Percentiles rank a stretch among this genome's conserved stretches.
Evolutionary conservation across 768 basidiomycete species (phyloP).

Genomic region (Mrakia hoshinonis): DNA sequence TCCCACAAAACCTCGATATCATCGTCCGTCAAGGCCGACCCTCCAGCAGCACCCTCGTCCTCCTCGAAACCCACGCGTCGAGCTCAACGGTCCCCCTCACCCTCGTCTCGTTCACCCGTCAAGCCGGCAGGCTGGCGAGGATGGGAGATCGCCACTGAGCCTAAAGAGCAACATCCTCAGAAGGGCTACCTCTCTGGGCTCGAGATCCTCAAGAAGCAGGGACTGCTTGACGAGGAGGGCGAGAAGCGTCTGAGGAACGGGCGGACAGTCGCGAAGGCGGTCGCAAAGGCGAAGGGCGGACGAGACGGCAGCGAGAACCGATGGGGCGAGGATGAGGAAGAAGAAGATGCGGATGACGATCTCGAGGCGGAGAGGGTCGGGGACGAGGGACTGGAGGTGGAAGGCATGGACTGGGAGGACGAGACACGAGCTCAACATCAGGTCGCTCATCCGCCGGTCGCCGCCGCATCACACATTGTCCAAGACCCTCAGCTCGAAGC

Average conservation of each 20-base stretch:
- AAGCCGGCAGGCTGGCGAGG: not conserved
- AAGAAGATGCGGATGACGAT: not conserved
- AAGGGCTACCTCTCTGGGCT: slow-evolving; percentile 10
- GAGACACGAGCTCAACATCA: not conserved
- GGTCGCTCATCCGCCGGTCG: not conserved
- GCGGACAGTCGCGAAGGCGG: not conserved
- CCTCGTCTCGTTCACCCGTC: not conserved
- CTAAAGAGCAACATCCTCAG: not conserved
- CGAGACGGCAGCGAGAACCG: not conserved
- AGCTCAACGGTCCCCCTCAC: not conserved
- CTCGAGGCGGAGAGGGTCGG: not conserved
- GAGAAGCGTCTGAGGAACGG: not conserved
- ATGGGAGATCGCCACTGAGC: not conserved
- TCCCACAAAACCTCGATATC: too few relatives aligned
- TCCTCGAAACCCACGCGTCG: not conserved
- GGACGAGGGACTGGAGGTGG: not conserved
- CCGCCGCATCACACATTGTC: not conserved
- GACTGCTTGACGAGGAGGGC: not conserved
- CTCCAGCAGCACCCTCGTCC: not conserved
- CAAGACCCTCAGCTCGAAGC: not conserved
- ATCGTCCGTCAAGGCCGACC: not conserved
- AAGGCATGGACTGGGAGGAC: not conserved
- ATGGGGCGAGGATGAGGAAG: slow-evolving; percentile 2
- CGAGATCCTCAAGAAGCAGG: slow-evolving; percentile 9
- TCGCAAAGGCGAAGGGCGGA: not conserved